These are phyloP conservation scores for Darksidea phi DNA, from an alignment of 495 filamentous ascomycete species.

Conservation along the genomic window DNA sequence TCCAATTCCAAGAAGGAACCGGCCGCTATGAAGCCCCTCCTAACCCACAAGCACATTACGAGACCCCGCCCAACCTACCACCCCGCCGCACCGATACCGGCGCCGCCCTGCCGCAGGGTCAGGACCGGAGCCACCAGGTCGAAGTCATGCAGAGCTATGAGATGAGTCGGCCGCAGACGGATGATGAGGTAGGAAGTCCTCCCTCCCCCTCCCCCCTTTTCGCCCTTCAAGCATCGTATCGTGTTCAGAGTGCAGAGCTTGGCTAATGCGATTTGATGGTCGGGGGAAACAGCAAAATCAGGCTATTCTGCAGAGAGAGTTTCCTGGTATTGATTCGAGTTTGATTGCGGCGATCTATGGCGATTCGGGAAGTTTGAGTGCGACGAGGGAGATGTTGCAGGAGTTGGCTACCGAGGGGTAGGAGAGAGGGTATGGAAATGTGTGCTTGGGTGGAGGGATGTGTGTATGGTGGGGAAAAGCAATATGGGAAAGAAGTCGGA, in stretches of 20 bases:
- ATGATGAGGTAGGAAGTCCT: too few species aligned
- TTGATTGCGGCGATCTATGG: conserved; percentile 42
- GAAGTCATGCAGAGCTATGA: conserved; percentile 35
- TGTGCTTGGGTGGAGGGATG: too few species aligned
- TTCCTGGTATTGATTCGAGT: conserved; percentile 36
- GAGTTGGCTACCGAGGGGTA: conserved; percentile 20
- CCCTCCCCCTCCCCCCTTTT: too few species aligned
- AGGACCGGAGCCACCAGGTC: conserved; percentile 37
- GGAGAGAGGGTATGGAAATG: background rate
- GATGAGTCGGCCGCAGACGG: too few species aligned
- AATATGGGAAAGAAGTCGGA: too few species aligned
- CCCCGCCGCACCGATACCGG: conserved; percentile 16
- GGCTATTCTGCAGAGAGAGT: conserved; percentile 38
- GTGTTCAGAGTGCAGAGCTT: too few species aligned
- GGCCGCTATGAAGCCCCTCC: too few species aligned
- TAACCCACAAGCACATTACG: too few species aligned
- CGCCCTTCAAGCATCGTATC: too few species aligned
- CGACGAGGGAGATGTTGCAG: conserved; percentile 40
- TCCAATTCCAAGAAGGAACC: too few species aligned
- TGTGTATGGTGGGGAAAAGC: too few species aligned
- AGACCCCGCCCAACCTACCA: conserved; percentile 16
- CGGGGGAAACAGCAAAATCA: conserved; percentile 36
- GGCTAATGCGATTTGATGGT: conserved; percentile 22
- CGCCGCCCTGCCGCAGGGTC: conserved; percentile 11
- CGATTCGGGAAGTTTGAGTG: conserved; percentile 32